Evolutionary conservation across 2,329 filamentous ascomycete species (phyloP).

Genomic region (Epichloe uncinata): DNA sequence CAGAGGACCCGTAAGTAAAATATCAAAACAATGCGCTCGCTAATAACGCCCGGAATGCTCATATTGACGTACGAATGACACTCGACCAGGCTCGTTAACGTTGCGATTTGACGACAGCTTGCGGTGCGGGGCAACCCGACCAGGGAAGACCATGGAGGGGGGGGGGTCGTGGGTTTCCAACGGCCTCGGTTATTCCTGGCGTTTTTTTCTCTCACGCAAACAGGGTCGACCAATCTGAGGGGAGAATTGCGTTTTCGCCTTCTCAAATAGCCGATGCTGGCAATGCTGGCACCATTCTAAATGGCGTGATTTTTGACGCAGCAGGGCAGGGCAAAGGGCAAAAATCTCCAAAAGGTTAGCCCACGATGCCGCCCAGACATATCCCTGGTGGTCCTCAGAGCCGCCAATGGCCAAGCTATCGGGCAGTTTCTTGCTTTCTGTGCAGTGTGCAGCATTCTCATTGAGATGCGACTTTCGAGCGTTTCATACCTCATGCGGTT

Average conservation of each 20-base stretch:
- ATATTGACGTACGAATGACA: not conserved
- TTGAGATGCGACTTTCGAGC: not conserved
- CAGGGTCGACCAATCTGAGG: not conserved
- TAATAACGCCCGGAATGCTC: not conserved
- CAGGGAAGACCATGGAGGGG: not conserved
- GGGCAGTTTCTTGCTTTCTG: not conserved
- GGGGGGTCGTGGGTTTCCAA: not conserved
- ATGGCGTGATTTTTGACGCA: constrained; percentile 9
- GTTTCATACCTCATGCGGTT: not conserved
- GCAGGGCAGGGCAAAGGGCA: not conserved
- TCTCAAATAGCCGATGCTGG: constrained; percentile 5
- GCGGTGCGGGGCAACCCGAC: not conserved
- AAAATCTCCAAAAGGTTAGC: not conserved
- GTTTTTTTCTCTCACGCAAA: not conserved
- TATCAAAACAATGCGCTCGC: not conserved
- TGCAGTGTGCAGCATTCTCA: not conserved
- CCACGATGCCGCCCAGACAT: not conserved
- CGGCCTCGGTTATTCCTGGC: not conserved
- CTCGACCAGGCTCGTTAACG: not conserved
- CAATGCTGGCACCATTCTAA: constrained; percentile 15
- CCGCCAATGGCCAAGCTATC: constrained; percentile 1
- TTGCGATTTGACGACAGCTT: constrained; percentile 1
- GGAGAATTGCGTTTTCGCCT: not conserved
- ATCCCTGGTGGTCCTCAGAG: not conserved
- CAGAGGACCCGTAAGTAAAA: not conserved